A percentile compares a stretch with the other conserved stretches of the same genome.
phyloP scores from a whole-genome alignment of 768 basidiomycete species.

The Suillus paluster region DNA sequence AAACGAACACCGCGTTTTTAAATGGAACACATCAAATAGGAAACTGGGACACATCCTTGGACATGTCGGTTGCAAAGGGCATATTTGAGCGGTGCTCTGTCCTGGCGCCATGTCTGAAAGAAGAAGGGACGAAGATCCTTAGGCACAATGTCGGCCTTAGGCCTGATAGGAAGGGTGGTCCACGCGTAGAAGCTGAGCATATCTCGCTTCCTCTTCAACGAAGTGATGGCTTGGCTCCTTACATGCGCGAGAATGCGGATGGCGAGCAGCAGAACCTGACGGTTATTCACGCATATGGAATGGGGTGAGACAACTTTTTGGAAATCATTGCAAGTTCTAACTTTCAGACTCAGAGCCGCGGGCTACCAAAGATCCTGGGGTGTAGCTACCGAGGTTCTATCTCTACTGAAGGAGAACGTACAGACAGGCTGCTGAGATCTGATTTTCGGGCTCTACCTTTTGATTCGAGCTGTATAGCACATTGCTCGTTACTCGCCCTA shows the following conservation, averaged over 20 bases:
- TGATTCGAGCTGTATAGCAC: no score
- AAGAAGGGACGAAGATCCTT: constrained; percentile 45
- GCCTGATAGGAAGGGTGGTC: constrained; percentile 59
- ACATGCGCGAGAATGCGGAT: constrained; percentile 18
- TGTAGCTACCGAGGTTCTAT: constrained; percentile 43
- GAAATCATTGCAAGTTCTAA: constrained; percentile 16
- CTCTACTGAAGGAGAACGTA: constrained; percentile 22
- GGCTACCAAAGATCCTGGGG: constrained; percentile 53
- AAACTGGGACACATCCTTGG: constrained; percentile 56
- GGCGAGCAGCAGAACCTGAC: constrained; percentile 25
- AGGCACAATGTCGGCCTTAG: constrained; percentile 62
- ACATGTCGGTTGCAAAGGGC: constrained; percentile 43
- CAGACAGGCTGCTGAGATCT: not conserved
- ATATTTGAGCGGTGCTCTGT: constrained; percentile 52
- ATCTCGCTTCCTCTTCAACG: constrained; percentile 39
- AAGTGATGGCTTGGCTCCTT: constrained; percentile 10
- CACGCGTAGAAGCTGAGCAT: constrained; percentile 56
- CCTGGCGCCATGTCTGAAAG: constrained; percentile 40
- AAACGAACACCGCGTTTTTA: constrained; percentile 51
- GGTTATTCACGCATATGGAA: constrained; percentile 67
- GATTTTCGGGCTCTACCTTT: not conserved
- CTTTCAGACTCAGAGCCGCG: constrained; percentile 28
- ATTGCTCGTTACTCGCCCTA: no score
- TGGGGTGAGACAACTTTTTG: constrained; percentile 44
- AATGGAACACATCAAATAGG: constrained; percentile 59